Conservation (phyloP, 768 basidiomycete genomes). For the Leucosporidium creatinivorum region DNA sequence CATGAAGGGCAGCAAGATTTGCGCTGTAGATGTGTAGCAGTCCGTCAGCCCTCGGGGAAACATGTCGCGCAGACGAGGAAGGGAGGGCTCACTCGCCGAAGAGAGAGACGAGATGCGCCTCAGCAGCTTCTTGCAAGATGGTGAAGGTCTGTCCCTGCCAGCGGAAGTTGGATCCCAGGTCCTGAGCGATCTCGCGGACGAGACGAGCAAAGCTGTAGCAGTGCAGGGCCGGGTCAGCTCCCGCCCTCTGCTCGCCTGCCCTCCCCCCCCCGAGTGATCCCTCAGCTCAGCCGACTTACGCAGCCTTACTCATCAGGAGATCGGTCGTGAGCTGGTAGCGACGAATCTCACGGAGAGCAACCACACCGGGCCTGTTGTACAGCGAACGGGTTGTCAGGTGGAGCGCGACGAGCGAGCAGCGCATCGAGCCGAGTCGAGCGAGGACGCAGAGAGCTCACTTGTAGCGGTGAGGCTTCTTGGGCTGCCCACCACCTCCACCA, state of each 20-base stretch:
- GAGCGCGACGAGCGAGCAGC: not conserved
- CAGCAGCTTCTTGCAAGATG: conserved; percentile 59
- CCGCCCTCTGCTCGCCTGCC: no score
- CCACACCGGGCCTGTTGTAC: conserved; percentile 63
- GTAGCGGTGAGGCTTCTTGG: conserved; percentile 69
- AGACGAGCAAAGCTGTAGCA: conserved; percentile 48
- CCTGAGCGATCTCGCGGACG: conserved; percentile 52
- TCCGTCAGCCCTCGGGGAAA: no score
- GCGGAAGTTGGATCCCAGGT: conserved; percentile 62
- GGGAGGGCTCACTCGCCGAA: conserved; percentile 49
- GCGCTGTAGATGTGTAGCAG: not conserved
- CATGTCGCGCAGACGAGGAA: no score
- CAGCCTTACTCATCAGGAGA: no score
- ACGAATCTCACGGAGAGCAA: conserved; percentile 68
- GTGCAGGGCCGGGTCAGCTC: not conserved
- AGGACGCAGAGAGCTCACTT: not conserved
- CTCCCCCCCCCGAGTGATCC: not conserved
- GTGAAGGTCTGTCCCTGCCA: conserved; percentile 66
- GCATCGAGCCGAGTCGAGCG: not conserved
- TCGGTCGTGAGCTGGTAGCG: conserved; percentile 38
- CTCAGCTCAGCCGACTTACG: conserved; percentile 48
- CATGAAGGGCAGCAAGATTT: conserved; percentile 31
- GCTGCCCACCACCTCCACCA: no score
- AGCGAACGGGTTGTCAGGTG: no score
- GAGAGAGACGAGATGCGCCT: conserved; percentile 64